Conservation (phyloP, 495 filamentous ascomycete species). For the Viridothelium virens region DNA sequence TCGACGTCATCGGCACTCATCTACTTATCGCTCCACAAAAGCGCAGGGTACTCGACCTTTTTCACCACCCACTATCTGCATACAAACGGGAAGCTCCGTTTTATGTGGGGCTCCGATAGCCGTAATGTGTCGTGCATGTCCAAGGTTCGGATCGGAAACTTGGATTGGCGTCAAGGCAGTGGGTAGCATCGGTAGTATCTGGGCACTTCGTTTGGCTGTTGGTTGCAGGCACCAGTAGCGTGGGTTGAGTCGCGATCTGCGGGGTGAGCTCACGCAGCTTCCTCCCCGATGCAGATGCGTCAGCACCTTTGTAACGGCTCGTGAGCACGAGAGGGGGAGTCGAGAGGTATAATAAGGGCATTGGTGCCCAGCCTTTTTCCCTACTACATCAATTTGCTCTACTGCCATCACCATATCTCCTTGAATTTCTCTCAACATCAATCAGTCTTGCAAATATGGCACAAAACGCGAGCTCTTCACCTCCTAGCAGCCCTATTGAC, state of each 20-base stretch:
- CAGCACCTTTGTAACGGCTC: background rate
- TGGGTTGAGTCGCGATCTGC: background rate
- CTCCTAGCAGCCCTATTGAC: background rate
- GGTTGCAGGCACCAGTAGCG: background rate
- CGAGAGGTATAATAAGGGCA: background rate
- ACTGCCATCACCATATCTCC: background rate
- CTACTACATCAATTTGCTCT: background rate
- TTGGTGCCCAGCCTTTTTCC: background rate
- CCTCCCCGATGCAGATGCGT: background rate
- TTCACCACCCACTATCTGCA: background rate
- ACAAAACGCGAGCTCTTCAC: background rate
- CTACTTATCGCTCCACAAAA: conserved; percentile 1
- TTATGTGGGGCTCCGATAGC: background rate
- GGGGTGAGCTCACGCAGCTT: background rate
- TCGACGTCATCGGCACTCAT: background rate
- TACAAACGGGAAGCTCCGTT: background rate
- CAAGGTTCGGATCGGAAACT: background rate
- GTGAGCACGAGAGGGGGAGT: background rate
- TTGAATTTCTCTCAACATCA: background rate
- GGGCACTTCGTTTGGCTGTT: background rate
- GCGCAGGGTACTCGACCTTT: background rate
- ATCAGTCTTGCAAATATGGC: background rate
- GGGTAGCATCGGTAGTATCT: background rate
- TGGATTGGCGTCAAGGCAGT: background rate
- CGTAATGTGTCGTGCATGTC: background rate